phyloP scores from a whole-genome alignment of 2,329 filamentous ascomycete genomes.

The Byssochlamys sp. region DNA sequence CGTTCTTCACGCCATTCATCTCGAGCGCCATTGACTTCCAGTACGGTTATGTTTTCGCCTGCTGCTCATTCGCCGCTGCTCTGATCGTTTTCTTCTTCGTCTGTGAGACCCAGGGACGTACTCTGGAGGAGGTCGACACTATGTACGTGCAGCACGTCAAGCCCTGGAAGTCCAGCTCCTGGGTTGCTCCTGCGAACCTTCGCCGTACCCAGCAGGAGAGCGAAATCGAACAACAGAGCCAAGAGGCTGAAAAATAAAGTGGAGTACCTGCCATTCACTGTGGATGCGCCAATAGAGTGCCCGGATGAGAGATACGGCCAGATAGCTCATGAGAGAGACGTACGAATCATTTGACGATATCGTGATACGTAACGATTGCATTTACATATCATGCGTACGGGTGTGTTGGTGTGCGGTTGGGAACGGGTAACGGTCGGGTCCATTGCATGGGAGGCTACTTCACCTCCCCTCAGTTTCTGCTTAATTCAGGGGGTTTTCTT shows the following conservation, averaged over 20 bases:
- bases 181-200: constrained; percentile 10
- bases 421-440: not conserved
- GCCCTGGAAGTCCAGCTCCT: constrained; percentile 53
- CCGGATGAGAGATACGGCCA: not conserved
- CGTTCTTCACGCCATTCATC: constrained; percentile 76
- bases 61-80: constrained; percentile 57
- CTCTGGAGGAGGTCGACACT: constrained; percentile 69
- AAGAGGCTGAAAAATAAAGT: not conserved
- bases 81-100: constrained; percentile 68
- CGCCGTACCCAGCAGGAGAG: not conserved
- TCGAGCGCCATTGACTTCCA: constrained; percentile 61
- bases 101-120: constrained; percentile 62
- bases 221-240: not conserved
- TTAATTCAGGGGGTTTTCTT: not conserved
- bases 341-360: not conserved
- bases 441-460: not conserved
- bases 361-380: not conserved
- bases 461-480: not conserved
- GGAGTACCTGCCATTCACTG: not conserved
- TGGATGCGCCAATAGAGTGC: not conserved
- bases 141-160: constrained; percentile 61
- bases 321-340: not conserved
- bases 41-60: constrained; percentile 71
- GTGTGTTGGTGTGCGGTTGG: not conserved
- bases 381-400: not conserved